Evolutionary conservation across 139 green algal genomes (phyloP).

Genomic region (Zygnema circumcarinatum): DNA sequence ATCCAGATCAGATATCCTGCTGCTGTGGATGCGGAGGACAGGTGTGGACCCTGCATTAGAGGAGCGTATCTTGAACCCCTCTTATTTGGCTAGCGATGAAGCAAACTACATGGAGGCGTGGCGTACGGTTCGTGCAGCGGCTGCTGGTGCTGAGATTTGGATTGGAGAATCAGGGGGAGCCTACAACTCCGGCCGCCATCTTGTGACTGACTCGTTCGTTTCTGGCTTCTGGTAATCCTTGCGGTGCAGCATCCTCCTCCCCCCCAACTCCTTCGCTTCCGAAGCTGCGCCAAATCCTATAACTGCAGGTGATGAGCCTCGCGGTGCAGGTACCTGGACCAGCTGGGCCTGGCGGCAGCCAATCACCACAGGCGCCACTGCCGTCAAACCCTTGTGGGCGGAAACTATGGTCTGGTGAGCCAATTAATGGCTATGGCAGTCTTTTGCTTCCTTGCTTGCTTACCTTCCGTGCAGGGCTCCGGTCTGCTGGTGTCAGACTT

Average conservation of each 20-base stretch:
- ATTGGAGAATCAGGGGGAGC: constrained; percentile 41
- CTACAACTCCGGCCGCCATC: constrained; percentile 32
- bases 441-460: constrained; percentile 26
- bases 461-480: constrained; percentile 20
- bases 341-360: constrained; percentile 9
- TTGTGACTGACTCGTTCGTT: constrained; percentile 45
- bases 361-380: constrained; percentile 21
- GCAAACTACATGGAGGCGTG: neutral
- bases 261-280: too few species aligned
- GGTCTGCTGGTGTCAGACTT: neutral
- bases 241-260: too few species aligned
- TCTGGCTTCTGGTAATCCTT: constrained; percentile 50
- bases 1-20: too few species aligned
- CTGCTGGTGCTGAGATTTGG: constrained; percentile 23
- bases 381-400: constrained; percentile 50
- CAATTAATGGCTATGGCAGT: too few species aligned
- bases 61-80: constrained; percentile 19
- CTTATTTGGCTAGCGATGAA: neutral
- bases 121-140: neutral
- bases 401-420: constrained; percentile 46
- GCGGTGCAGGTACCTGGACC: constrained; percentile 28
- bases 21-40: neutral
- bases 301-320: too few species aligned
- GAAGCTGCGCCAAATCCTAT: too few species aligned
- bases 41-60: neutral